Evolutionary conservation across 225 moss, liverwort and hornwort genomes (phyloP), one percentile per base, ranked within the genome.

Genomic region (Ulota crispa): DNA sequence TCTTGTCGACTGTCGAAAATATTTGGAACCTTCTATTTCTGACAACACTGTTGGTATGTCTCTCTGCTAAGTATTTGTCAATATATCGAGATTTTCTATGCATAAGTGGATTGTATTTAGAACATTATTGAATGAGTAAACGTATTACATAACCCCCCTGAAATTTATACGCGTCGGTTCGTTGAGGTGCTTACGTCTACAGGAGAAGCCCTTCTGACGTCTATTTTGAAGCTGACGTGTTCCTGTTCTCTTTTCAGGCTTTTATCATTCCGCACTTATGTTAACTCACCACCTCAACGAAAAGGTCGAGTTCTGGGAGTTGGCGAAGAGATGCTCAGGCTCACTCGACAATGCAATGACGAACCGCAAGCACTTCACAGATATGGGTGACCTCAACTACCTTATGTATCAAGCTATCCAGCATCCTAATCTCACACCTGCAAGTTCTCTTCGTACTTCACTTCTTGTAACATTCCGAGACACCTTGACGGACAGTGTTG

Each of bases 321-420:
- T 99, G 67, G 96, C 94, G 39, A 85, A 81, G 80, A 92, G 92
- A 77, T 94, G 92, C 84, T 89, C 89, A 56, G 70, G 72, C 50
- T 78, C 92, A 30, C 76, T 94, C 31, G 88, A 93, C 67, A 81
- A 84, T 73, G 90, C 96, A 10, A 92, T 99, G 88, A 96, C 87
- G 70, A 89, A 93, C 73, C 90, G 93, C 71, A 99, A 99, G 82
- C 99, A 99, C 88, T 96, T 99, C 81, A 99, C 99, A 32, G 99
- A 99, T 36, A 99, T 99, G 94, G 89, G 94, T 32, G 95, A 99
- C 86, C 92, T 99, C 63, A 99, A 99, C 81, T 99, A 87, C 80
- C 99, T 99, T 64, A 99, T 96, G 96, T 93, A 84, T 68, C 99
- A 99, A 86, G 96, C 99, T 69, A 88, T 99, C 69, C 81, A 81